These are phyloP conservation scores for Dipteronia dyeriana DNA, from an alignment of 345 rosid species.

Conservation along the genomic window DNA sequence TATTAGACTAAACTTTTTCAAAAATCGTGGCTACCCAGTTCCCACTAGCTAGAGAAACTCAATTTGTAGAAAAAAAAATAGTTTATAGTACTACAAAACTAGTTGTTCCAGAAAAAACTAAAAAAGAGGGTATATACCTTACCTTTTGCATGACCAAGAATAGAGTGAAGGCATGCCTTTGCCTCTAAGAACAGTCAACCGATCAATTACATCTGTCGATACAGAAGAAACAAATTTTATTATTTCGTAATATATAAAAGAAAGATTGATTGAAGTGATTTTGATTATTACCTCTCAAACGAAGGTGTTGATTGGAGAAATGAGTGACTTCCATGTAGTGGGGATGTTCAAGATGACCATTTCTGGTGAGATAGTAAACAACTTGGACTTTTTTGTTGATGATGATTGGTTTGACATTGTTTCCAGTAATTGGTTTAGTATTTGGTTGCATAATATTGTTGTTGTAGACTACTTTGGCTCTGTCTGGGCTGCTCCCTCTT, in stretches of 20 bases:
- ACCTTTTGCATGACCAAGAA: conserved; percentile 98
- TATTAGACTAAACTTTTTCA: too few relatives aligned
- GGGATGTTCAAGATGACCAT: conserved; percentile 93
- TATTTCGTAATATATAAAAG: too few relatives aligned
- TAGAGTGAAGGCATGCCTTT: conserved; percentile 78
- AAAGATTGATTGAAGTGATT: too few relatives aligned
- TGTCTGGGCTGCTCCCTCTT: conserved; percentile 47
- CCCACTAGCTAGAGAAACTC: too few relatives aligned
- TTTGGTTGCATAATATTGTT: conserved; percentile 20
- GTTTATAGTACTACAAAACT: too few relatives aligned
- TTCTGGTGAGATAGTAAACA: conserved; percentile 84
- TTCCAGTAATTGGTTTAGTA: not conserved
- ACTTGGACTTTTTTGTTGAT: conserved; percentile 57
- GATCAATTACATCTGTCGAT: conserved; percentile 59
- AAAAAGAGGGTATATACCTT: not conserved
- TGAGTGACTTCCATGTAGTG: conserved; percentile 79
- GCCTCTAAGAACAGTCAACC: conserved; percentile 73
- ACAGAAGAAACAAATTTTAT: not conserved
- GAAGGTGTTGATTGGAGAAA: conserved; percentile 70
- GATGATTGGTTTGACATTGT: conserved; percentile 16
- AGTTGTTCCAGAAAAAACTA: too few relatives aligned
- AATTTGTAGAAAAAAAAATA: not conserved
- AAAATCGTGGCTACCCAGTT: too few relatives aligned
- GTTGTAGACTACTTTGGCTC: conserved; percentile 32
- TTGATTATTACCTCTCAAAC: conserved; percentile 57